Conservation (phyloP, 805 yeast genomes). For the Candida nanaspora region DNA sequence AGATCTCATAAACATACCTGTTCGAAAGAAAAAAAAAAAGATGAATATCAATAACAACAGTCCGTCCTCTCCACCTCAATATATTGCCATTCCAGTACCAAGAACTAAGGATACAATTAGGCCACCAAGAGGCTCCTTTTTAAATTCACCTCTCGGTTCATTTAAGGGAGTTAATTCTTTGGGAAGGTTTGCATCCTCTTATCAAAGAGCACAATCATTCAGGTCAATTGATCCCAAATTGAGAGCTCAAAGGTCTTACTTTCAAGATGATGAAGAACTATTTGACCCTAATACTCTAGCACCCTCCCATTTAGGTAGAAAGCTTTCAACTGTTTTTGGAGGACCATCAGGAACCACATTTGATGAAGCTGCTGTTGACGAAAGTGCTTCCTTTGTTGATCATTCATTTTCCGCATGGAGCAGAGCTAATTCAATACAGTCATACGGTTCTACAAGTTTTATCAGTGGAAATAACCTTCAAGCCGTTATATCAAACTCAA, state of each 20-base stretch:
- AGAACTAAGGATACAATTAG: neutral
- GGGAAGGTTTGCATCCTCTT: slow-evolving; percentile 73
- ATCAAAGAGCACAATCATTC: slow-evolving; percentile 69
- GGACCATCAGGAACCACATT: slow-evolving; percentile 13
- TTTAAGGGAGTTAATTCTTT: slow-evolving; percentile 63
- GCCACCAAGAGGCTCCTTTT: slow-evolving; percentile 18
- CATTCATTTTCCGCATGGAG: slow-evolving; percentile 21
- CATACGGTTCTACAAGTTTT: slow-evolving; percentile 20
- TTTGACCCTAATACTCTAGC: slow-evolving; percentile 64
- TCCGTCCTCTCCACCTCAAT: neutral
- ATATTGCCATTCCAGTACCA: slow-evolving; percentile 3
- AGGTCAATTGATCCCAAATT: slow-evolving; percentile 48
- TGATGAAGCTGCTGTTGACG: slow-evolving; percentile 31
- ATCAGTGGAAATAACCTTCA: neutral
- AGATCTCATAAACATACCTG: too few relatives aligned
- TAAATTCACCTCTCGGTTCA: slow-evolving; percentile 47
- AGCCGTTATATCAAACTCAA: slow-evolving; percentile 1
- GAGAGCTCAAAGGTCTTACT: slow-evolving; percentile 56
- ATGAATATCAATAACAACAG: neutral
- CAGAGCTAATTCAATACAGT: slow-evolving; percentile 19
- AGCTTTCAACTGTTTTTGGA: slow-evolving; percentile 47
- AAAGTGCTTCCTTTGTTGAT: slow-evolving; percentile 35
- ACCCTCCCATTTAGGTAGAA: slow-evolving; percentile 57
- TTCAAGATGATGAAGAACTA: slow-evolving; percentile 54
- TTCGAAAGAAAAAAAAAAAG: too few relatives aligned